A percentile compares a stretch with the other conserved stretches of the same genome.
Conservation (phyloP, 2,329 filamentous ascomycete genomes). For the Colletotrichum tamarilloi region DNA sequence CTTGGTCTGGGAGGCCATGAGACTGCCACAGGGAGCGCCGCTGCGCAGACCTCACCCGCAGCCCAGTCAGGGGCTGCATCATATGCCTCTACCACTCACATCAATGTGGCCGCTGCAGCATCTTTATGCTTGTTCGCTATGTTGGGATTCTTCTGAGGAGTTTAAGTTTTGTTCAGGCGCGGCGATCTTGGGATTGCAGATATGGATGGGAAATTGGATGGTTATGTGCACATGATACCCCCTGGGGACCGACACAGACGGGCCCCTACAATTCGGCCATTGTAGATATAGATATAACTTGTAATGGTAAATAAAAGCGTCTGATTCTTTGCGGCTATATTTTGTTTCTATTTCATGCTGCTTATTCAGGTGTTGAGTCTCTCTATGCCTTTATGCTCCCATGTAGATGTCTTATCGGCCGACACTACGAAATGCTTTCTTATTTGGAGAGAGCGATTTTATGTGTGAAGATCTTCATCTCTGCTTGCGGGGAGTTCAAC, state of each 20-base stretch:
- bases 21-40: constrained; percentile 41
- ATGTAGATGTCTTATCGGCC: too few species aligned
- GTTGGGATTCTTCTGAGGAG: constrained; percentile 21
- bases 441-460: neutral
- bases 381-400: too few species aligned
- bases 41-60: constrained; percentile 27
- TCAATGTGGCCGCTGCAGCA: constrained; percentile 20
- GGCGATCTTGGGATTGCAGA: constrained; percentile 21
- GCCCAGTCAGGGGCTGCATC: constrained; percentile 17
- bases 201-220: constrained; percentile 24
- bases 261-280: constrained; percentile 26
- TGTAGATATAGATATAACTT: constrained; percentile 33
- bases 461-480: neutral
- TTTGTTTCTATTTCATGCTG: neutral
- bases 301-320: constrained; percentile 33
- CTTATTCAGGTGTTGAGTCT: neutral
- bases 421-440: neutral
- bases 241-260: constrained; percentile 33
- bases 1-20: constrained; percentile 51
- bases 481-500: neutral
- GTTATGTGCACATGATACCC: constrained; percentile 42
- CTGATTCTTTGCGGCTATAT: constrained; percentile 17
- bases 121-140: constrained; percentile 19
- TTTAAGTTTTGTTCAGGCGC: constrained; percentile 4
- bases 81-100: neutral